Conservation (phyloP, 176 grass and related monocot genomes). For the Oryza officinalis region DNA sequence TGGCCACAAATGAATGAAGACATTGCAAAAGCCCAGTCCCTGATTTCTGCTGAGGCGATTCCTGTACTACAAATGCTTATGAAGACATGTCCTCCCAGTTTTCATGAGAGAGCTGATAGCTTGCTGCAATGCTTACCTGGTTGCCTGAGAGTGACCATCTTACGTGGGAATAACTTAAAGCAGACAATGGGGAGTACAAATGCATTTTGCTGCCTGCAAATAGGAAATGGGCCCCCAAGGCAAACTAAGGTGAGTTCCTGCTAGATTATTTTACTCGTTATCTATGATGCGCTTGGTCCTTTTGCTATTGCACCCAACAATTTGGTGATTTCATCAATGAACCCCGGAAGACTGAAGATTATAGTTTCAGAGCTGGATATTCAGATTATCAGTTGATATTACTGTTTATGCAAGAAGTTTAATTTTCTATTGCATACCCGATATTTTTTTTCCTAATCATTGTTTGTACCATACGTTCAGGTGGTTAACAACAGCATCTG, state of each 20-base stretch:
- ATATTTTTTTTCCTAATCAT: slow-evolving; percentile 26
- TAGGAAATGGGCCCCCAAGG: slow-evolving; percentile 90
- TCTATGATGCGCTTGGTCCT: background rate
- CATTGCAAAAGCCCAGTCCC: slow-evolving; percentile 84
- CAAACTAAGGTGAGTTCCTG: slow-evolving; percentile 70
- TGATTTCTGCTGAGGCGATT: slow-evolving; percentile 94
- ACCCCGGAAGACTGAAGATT: slow-evolving; percentile 1
- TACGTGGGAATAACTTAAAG: slow-evolving; percentile 93
- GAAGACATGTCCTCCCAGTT: slow-evolving; percentile 91
- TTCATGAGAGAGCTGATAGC: slow-evolving; percentile 91
- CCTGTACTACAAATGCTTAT: slow-evolving; percentile 85
- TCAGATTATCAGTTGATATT: background rate
- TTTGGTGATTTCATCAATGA: slow-evolving; percentile 28
- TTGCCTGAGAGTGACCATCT: slow-evolving; percentile 87
- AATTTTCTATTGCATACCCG: background rate
- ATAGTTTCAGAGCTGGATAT: background rate
- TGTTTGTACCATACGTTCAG: slow-evolving; percentile 40
- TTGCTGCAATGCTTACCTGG: slow-evolving; percentile 91
- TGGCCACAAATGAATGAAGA: slow-evolving; percentile 95
- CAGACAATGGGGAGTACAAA: slow-evolving; percentile 95
- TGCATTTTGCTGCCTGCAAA: slow-evolving; percentile 95
- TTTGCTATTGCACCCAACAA: slow-evolving; percentile 3
- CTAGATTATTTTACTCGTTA: background rate
- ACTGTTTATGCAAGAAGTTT: background rate
- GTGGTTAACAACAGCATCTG: slow-evolving; percentile 77